phyloP scores from a whole-genome alignment of 192 early-diverging fungal genomes.

The Coemansia asiatica region DNA sequence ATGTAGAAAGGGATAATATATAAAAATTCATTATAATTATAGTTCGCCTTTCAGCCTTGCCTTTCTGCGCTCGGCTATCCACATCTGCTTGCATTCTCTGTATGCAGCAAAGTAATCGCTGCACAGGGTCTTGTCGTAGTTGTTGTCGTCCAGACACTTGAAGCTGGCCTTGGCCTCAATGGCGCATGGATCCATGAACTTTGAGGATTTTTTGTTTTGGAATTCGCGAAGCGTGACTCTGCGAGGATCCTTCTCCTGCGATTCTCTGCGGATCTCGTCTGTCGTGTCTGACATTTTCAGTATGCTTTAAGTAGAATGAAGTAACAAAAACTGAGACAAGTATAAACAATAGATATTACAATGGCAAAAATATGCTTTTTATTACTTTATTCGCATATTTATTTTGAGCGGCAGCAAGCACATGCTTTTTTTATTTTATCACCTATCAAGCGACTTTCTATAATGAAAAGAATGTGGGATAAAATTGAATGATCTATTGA shows the following conservation, averaged over 20 bases:
- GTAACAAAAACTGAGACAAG: no score
- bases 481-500: neutral
- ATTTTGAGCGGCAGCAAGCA: neutral
- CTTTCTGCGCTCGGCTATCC: constrained; percentile 38
- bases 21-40: neutral
- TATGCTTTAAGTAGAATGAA: neutral
- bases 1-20: neutral
- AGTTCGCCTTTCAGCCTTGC: constrained; percentile 18
- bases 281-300: constrained; percentile 25
- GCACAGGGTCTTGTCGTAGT: constrained; percentile 44
- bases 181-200: constrained; percentile 51
- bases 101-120: constrained; percentile 39
- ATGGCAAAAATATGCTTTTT: no score
- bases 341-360: no score
- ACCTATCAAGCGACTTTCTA: neutral
- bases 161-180: constrained; percentile 47
- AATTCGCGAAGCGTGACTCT: constrained; percentile 44
- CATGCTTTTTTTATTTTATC: neutral
- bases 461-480: neutral
- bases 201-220: constrained; percentile 45
- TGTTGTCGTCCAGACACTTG: constrained; percentile 49
- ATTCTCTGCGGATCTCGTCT: constrained; percentile 28
- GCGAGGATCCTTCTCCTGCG: constrained; percentile 23
- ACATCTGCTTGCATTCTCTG: constrained; percentile 50
- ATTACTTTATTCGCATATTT: no score